Evolutionary conservation across 371 early-diverging fungal genomes (phyloP), one percentile per base, ranked within the genome.

Genomic region (Syncephalastrum sp.): DNA sequence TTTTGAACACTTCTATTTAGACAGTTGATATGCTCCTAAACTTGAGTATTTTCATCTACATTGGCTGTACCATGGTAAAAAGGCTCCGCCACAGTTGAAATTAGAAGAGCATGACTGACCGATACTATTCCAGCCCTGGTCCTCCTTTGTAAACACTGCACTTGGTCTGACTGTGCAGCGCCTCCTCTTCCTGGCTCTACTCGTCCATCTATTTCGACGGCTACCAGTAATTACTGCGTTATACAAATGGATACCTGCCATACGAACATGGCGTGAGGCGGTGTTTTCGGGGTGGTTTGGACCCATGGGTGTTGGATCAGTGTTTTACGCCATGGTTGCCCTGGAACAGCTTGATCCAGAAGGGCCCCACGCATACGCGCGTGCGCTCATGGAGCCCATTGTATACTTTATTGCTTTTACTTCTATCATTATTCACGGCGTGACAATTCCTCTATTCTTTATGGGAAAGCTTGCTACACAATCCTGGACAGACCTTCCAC

Each of bases 281-380:
- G 62, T 91, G 1, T 96, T 96, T 74, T 85, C 91, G 2, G 98
- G 97, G 0, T 97, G 93, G 92, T 98, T 95, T 70, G 98, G 97
- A 0, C 98, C 98, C 2, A 89, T 97, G 19, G 98, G 97, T 12
- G 75, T 83, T 1, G 83, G 88, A 1, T 95, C 97, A 0, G 61
- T 97, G 0, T 97, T 82, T 59, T 90, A 88, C 63, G 76, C 85
- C 29, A 72, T 77, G 29, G 72, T 84, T 23, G 82, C 87, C 0
- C 63, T 79, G 13, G 69, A 69, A 23, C 53, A 70, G 46, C 29
- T 65, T 12, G n/a, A 44, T 12, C 43, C 27, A 5, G 57, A 63
- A 15, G 66, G 62, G 0, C 54, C 56, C 12, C 54, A 64, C 41
- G 51, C 59, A 2, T 54, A 64, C 44, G 69, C 59, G 5, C 55